Conservation (phyloP, 768 basidiomycete species). For the Obba rivulosa region DNA sequence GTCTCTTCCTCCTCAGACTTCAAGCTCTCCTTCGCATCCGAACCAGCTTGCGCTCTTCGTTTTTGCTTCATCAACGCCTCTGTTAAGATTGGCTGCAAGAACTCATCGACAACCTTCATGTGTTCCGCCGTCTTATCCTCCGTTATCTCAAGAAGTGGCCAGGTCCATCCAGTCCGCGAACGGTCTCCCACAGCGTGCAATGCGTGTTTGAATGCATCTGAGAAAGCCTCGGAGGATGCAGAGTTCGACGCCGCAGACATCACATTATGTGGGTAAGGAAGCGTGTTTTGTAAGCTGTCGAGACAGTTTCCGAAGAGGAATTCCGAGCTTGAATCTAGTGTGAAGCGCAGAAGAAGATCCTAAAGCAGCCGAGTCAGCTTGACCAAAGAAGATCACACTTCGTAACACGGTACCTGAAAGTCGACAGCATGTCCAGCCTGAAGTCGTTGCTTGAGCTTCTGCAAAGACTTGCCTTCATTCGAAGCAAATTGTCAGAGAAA, state of each 20-base stretch:
- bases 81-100: conserved; percentile 44
- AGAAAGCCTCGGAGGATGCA: conserved; percentile 24
- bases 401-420: conserved; percentile 18
- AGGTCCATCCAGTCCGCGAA: conserved; percentile 33
- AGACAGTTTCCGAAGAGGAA: conserved; percentile 45
- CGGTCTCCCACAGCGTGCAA: conserved; percentile 29
- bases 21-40: neutral
- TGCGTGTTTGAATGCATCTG: conserved; percentile 33
- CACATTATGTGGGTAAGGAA: conserved; percentile 34
- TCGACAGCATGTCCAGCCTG: conserved; percentile 25
- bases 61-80: conserved; percentile 37
- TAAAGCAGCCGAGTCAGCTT: conserved; percentile 13
- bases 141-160: conserved; percentile 43
- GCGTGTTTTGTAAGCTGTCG: conserved; percentile 28
- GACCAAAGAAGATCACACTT: neutral
- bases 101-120: conserved; percentile 37
- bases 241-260: conserved; percentile 15
- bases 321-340: conserved; percentile 10
- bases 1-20: conserved; percentile 22
- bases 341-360: conserved; percentile 42
- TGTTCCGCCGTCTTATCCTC: conserved; percentile 32
- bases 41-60: conserved; percentile 4
- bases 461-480: neutral
- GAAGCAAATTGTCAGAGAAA: neutral
- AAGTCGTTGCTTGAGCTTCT: conserved; percentile 23